Evolutionary conservation across 768 basidiomycete genomes (phyloP).

Genomic region (Trichaptum fuscoviolaceum): DNA sequence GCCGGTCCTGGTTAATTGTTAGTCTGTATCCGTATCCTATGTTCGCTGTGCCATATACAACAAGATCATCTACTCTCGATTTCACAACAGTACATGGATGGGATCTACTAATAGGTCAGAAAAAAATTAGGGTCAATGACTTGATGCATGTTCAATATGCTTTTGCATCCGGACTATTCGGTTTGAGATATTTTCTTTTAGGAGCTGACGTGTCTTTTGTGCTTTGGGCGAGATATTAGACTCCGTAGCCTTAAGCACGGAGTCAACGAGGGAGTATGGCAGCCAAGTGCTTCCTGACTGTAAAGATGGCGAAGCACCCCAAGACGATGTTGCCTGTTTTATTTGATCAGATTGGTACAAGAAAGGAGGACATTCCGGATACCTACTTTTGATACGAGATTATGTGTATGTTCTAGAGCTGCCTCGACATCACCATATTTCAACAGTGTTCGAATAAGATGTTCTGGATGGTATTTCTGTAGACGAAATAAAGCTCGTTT

Average conservation of each 20-base stretch:
- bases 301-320: neutral
- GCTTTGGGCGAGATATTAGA: slow-evolving; percentile 41
- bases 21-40: neutral
- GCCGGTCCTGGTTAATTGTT: neutral
- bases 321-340: neutral
- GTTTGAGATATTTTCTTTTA: slow-evolving; percentile 56
- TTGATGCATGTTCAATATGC: slow-evolving; percentile 37
- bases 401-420: slow-evolving; percentile 68
- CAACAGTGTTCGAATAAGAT: slow-evolving; percentile 73
- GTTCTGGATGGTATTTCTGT: slow-evolving; percentile 74
- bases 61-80: neutral
- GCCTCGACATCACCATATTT: slow-evolving; percentile 75
- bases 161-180: slow-evolving; percentile 69
- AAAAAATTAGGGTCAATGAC: slow-evolving; percentile 14
- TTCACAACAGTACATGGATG: neutral
- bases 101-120: neutral
- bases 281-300: slow-evolving; percentile 50
- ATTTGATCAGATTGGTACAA: neutral
- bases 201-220: slow-evolving; percentile 36
- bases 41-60: neutral
- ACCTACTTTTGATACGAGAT: slow-evolving; percentile 68
- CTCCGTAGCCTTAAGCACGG: slow-evolving; percentile 64
- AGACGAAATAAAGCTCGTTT: slow-evolving; percentile 5
- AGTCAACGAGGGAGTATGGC: slow-evolving; percentile 80
- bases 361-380: neutral